Evolutionary conservation across 2,329 filamentous ascomycete species (phyloP), one percentile per base, ranked within the genome.

Genomic region (Nannizziopsis barbatae): DNA sequence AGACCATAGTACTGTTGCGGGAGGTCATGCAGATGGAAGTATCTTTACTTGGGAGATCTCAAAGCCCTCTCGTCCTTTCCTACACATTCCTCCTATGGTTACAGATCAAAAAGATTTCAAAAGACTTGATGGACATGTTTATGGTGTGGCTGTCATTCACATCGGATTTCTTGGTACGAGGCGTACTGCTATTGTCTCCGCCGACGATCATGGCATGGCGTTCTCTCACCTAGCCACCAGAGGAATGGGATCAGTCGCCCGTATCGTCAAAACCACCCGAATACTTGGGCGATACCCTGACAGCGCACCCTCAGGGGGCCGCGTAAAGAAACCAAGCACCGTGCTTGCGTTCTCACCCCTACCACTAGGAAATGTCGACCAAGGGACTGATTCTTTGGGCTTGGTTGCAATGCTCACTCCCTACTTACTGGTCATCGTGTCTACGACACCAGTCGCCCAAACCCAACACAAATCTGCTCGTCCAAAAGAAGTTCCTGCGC

Each of bases 41-140:
- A 95, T 98, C 46, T 96, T 95, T 61, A 98, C 90, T 0, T 98
- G 93, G 93, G 93, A 98, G 63, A 83, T 90, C 10, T 77, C 79
- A 36, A 78, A 84, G 50, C 77, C 84, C n/a, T 80, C 87, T 2
- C 78, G 85, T 30, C 92, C 90, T 0, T 98, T 98, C 63, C 75
- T 98, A 30, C 81, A 86, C 44, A 89, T 98, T 38, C 79, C 83
- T 1, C 86, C 87, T 32, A 71, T 94, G 8, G 80, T 87, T 31
- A 67, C 74, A n/a, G 68, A 71, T 2, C 77, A 84, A 50, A 61
- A 81, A 30, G 75, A 84, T 47, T 75, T 80, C 27, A 76, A 81
- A 42, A 81, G 76, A n/a, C 64, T 69, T 1, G 89, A 96, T 70
- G 90, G 92, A 1, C 92, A 98, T 68, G 70, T 92, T 15, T 75